Evolutionary conservation across 2,329 filamentous ascomycete species (phyloP).

Genomic region (Aspergillus sp.): DNA sequence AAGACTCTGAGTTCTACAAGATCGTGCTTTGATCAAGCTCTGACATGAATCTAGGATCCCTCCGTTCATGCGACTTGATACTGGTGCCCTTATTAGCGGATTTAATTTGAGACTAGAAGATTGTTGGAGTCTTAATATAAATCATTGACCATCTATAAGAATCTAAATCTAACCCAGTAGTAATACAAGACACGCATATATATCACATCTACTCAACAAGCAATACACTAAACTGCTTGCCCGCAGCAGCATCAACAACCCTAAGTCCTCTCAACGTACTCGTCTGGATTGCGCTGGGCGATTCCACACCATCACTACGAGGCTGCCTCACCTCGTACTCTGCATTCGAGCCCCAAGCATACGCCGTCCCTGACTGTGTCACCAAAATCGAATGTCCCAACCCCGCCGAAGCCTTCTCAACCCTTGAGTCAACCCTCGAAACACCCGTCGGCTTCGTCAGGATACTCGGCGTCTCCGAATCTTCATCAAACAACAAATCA

Average conservation of each 20-base stretch:
- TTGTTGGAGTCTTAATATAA: neutral
- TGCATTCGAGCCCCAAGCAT: conserved; percentile 78
- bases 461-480: conserved; percentile 10
- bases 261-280: conserved; percentile 70
- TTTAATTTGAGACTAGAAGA: neutral
- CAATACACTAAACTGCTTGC: conserved; percentile 63
- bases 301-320: conserved; percentile 47
- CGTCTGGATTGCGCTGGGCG: conserved; percentile 69
- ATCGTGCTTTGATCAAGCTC: neutral
- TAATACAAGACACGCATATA: neutral
- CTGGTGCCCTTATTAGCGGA: no score
- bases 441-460: conserved; percentile 11
- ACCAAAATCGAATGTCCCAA: conserved; percentile 73
- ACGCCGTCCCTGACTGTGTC: conserved; percentile 64
- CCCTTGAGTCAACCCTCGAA: neutral
- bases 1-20: neutral
- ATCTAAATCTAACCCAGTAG: no score
- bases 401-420: conserved; percentile 6
- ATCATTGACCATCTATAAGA: neutral
- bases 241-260: conserved; percentile 69
- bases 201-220: conserved; percentile 2
- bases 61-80: neutral
- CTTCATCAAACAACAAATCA: conserved; percentile 11
- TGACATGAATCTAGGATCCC: neutral
- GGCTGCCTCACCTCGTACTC: conserved; percentile 63